Evolutionary conservation across 2,329 filamentous ascomycete genomes (phyloP).

Genomic region (Ceratocystis cubensis): DNA sequence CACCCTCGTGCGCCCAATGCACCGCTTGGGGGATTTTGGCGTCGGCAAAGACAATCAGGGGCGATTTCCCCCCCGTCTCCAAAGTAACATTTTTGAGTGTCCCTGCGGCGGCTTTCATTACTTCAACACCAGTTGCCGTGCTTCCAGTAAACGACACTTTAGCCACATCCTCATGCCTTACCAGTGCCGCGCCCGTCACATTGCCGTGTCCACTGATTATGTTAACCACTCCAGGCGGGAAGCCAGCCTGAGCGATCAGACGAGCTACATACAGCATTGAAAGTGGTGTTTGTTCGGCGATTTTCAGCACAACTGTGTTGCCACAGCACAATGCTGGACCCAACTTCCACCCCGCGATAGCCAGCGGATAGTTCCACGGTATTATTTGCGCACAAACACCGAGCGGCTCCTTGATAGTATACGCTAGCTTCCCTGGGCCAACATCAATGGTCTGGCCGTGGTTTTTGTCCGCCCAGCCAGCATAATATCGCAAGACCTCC

Average conservation of each 20-base stretch:
- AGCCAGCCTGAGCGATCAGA: constrained; percentile 55
- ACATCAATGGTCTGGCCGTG: constrained; percentile 67
- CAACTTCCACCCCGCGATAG: constrained; percentile 48
- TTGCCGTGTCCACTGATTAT: constrained; percentile 54
- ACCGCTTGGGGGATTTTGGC: constrained; percentile 51
- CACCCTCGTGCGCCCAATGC: constrained; percentile 34
- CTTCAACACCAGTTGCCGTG: constrained; percentile 52
- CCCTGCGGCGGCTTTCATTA: constrained; percentile 54
- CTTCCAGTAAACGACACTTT: constrained; percentile 64
- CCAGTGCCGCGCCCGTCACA: constrained; percentile 52
- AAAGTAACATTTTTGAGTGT: constrained; percentile 48
- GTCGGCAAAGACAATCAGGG: constrained; percentile 47
- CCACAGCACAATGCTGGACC: constrained; percentile 49
- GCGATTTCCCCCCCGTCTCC: constrained; percentile 49
- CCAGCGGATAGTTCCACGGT: constrained; percentile 69
- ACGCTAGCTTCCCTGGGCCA: constrained; percentile 56
- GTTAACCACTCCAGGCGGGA: constrained; percentile 61
- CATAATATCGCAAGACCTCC: constrained; percentile 57
- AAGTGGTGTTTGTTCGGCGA: constrained; percentile 48
- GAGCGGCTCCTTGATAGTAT: constrained; percentile 62
- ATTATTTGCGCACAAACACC: constrained; percentile 69
- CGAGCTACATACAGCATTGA: constrained; percentile 49
- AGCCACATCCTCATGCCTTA: constrained; percentile 49
- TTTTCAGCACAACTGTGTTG: constrained; percentile 47
- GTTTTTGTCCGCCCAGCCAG: constrained; percentile 68